Evolutionary conservation across 257 asterid species (phyloP), one percentile per base, ranked within the genome.

Genomic region (Solanum lycopersicoides): DNA sequence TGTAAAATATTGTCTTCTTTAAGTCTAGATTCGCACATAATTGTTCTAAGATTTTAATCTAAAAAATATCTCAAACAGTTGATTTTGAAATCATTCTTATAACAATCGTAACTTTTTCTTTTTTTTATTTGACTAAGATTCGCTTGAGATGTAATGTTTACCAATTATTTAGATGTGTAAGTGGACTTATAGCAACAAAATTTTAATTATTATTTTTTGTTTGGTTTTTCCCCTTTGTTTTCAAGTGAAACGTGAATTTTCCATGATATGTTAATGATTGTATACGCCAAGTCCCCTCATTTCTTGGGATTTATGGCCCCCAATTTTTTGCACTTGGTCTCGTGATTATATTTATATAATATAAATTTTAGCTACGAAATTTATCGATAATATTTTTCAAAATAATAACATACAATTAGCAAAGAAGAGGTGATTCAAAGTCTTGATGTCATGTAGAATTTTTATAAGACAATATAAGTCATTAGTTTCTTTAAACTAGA

Each of bases 11-110:
- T 56, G 2, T 56, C 2, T 56, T 12, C 3, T 56, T 56, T 56
- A 4, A 0, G 1, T 56, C 0, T 56, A 25, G 15, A 1, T 11
- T 0, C 0, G 2, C 6, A 65, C 34, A 12, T 1, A 65, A 1
- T 65, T n/a, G 1, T 65, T 3, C 21, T 14, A 12, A 0, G 2
- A 63, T 65, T 65, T 65, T 65, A 65, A 11, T 11, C 4, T 18
- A 65, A 65, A 65, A 65, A 11, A 2, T n/a, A 12, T 60, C 9
- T 65, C 34, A 25, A 25, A n/a, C 3, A 0, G 7, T 63, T 63
- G 7, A 63, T n/a, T 63, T 10, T 63, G 7, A 63, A 63, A 2
- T 63, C 9, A 28, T 68, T 68, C 10, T 68, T 30, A 6, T 13
- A 28, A 13, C 0, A 18, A 12, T 7, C 3, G 2, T 20, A 18